These are phyloP conservation scores for Trichomonas tenax DNA, from an alignment of 208 protist genomes.

Conservation along the genomic window DNA sequence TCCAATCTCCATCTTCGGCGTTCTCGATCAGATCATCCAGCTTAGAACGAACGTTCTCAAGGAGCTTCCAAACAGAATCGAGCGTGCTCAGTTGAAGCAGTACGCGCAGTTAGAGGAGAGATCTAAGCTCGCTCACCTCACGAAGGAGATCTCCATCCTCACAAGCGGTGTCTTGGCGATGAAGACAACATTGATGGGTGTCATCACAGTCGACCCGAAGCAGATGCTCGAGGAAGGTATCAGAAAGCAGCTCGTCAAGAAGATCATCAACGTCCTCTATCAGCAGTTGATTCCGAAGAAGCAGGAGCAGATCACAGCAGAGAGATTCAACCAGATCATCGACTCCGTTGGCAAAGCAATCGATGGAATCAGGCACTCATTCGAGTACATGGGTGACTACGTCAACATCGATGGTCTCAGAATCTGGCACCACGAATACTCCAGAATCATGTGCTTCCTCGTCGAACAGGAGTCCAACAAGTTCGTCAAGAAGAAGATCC, in stretches of 20 bases:
- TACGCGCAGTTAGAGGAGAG: slow-evolving; percentile 53
- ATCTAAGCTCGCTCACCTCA: not conserved
- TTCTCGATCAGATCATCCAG: slow-evolving; percentile 32
- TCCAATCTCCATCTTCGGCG: slow-evolving; percentile 35
- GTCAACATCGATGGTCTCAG: slow-evolving; percentile 8
- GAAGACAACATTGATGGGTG: slow-evolving; percentile 44
- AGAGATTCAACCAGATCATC: not conserved
- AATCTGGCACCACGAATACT: slow-evolving; percentile 18
- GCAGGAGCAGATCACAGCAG: not conserved
- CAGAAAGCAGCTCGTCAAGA: slow-evolving; percentile 53
- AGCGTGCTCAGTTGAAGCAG: not conserved
- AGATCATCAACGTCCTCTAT: not conserved
- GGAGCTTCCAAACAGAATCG: not conserved
- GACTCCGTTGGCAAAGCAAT: not conserved
- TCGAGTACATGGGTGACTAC: slow-evolving; percentile 19
- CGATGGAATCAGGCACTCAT: not conserved
- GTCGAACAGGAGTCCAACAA: slow-evolving; percentile 14
- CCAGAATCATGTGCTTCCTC: not conserved
- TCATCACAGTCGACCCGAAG: slow-evolving; percentile 38
- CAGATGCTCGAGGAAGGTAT: slow-evolving; percentile 73
- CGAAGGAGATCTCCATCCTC: slow-evolving; percentile 14
- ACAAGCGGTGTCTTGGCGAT: slow-evolving; percentile 31
- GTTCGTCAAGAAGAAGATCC: not conserved
- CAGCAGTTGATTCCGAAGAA: not conserved
- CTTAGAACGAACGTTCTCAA: slow-evolving; percentile 22